Evolutionary conservation across 805 yeast genomes (phyloP).

Genomic region (Lipomyces sp.): DNA sequence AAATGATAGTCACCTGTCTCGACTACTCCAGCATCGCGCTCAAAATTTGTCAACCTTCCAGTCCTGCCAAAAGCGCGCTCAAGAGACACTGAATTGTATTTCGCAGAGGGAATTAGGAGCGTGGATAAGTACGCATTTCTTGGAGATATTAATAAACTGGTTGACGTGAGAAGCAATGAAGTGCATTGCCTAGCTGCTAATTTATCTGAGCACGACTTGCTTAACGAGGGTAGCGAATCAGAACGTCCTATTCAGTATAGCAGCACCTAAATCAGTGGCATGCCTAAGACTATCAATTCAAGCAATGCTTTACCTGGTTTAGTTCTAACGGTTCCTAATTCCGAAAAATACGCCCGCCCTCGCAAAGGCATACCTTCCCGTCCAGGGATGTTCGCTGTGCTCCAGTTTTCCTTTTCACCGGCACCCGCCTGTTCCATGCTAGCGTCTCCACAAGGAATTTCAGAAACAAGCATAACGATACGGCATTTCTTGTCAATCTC

Average conservation of each 20-base stretch:
- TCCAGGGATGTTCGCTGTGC: neutral
- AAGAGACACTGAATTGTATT: constrained; percentile 29
- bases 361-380: constrained; percentile 37
- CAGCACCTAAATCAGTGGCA: neutral
- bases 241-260: constrained; percentile 53
- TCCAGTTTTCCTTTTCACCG: constrained; percentile 14
- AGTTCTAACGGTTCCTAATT: constrained; percentile 71
- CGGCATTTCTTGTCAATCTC: constrained; percentile 40
- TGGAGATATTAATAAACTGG: constrained; percentile 30
- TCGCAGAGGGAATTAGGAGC: constrained; percentile 34
- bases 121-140: constrained; percentile 30
- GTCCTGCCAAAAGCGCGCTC: constrained; percentile 36
- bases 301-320: constrained; percentile 58
- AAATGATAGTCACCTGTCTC: too few relatives aligned
- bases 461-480: constrained; percentile 64
- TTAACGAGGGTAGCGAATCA: constrained; percentile 67
- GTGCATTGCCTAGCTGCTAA: constrained; percentile 56
- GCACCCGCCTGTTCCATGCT: constrained; percentile 52
- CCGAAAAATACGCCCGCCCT: constrained; percentile 60
- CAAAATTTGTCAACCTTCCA: too few relatives aligned
- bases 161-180: constrained; percentile 38
- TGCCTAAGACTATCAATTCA: neutral
- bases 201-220: constrained; percentile 90
- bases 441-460: constrained; percentile 89
- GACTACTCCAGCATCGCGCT: too few relatives aligned